Conservation (phyloP, 2,329 filamentous ascomycete genomes). For the Colletotrichum sp. region DNA sequence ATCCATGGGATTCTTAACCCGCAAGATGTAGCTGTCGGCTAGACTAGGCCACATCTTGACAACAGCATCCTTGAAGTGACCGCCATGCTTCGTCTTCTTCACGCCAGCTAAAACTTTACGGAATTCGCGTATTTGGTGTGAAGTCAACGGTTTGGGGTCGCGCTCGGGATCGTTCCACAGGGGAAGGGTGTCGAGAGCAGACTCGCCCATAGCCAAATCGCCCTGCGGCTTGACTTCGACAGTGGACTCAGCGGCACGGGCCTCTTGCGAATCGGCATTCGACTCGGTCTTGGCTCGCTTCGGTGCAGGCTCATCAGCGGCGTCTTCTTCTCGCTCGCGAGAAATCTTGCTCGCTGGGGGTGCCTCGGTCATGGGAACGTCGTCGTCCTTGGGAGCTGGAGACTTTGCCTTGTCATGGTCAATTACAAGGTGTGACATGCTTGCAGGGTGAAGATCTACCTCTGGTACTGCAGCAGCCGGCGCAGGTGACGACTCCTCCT, state of each 20-base stretch:
- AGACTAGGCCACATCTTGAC: slow-evolving; percentile 76
- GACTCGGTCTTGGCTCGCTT: slow-evolving; percentile 82
- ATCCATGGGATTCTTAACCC: slow-evolving; percentile 81
- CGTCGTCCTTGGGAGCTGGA: slow-evolving; percentile 26
- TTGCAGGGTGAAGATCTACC: slow-evolving; percentile 38
- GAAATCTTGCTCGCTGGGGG: slow-evolving; percentile 64
- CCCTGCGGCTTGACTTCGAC: slow-evolving; percentile 34
- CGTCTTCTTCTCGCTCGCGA: slow-evolving; percentile 80
- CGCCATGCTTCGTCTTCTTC: slow-evolving; percentile 85
- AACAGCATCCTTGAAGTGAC: slow-evolving; percentile 79
- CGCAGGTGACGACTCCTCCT: neutral
- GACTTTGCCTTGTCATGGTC: slow-evolving; percentile 34
- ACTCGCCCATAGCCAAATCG: slow-evolving; percentile 14
- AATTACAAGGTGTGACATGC: slow-evolving; percentile 43
- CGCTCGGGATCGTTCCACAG: slow-evolving; percentile 48
- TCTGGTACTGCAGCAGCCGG: slow-evolving; percentile 29
- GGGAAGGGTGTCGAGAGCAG: slow-evolving; percentile 33
- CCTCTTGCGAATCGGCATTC: slow-evolving; percentile 42
- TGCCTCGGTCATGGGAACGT: slow-evolving; percentile 61
- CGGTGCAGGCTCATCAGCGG: slow-evolving; percentile 67
- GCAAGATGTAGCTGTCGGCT: slow-evolving; percentile 73
- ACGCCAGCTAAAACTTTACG: slow-evolving; percentile 72
- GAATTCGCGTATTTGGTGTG: slow-evolving; percentile 65
- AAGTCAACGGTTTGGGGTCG: slow-evolving; percentile 58
- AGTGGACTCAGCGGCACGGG: slow-evolving; percentile 21